These are phyloP conservation scores for Boletus rubroflammeus DNA, from an alignment of 768 basidiomycete species.

Conservation along the genomic window DNA sequence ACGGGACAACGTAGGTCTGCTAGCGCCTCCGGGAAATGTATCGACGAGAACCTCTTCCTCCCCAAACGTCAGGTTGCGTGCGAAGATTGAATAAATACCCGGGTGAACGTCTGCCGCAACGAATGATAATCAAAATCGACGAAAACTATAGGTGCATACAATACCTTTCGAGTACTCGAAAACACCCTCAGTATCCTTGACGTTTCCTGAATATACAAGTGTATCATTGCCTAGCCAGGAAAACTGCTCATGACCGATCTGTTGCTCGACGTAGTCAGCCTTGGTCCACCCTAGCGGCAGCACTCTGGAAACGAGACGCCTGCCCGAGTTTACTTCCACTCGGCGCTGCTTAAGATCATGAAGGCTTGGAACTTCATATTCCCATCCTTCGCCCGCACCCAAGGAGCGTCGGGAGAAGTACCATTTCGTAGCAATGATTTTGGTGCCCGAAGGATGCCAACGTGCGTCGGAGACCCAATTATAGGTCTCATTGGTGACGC, in stretches of 20 bases:
- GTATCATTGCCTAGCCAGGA: conserved; percentile 57
- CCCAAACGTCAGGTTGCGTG: conserved; percentile 58
- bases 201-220: conserved; percentile 66
- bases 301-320: conserved; percentile 50
- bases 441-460: conserved; percentile 63
- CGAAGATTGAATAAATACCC: conserved; percentile 70
- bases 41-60: conserved; percentile 50
- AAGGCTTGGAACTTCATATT: conserved; percentile 47
- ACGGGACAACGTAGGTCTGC: conserved; percentile 63
- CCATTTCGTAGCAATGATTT: conserved; percentile 75
- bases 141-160: not conserved
- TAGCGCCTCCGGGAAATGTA: conserved; percentile 67
- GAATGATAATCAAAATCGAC: not conserved
- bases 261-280: conserved; percentile 60
- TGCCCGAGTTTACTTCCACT: conserved; percentile 43
- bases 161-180: conserved; percentile 68
- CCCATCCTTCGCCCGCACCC: conserved; percentile 74
- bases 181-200: conserved; percentile 40
- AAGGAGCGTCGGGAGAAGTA: conserved; percentile 62
- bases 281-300: conserved; percentile 61
- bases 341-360: conserved; percentile 13
- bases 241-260: conserved; percentile 71
- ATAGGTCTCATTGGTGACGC: conserved; percentile 72
- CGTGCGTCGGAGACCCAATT: conserved; percentile 67
- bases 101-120: conserved; percentile 52